Conservation (phyloP, 495 filamentous ascomycete genomes). For the Aspergillus nanangensis region DNA sequence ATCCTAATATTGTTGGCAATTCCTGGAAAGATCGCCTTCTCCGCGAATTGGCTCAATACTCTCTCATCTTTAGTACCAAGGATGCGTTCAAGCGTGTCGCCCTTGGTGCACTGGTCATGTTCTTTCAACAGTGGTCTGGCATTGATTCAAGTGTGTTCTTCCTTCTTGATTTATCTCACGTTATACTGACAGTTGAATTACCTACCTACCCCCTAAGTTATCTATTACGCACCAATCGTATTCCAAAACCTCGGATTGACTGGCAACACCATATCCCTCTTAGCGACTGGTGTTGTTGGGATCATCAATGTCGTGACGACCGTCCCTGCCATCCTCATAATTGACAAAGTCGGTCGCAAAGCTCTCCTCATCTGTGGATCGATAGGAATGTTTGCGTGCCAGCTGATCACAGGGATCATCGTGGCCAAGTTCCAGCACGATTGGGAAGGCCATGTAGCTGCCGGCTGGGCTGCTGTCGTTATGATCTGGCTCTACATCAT, state of each 20-base stretch:
- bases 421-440: constrained; percentile 30
- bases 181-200: constrained; percentile 34
- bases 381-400: constrained; percentile 63
- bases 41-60: no score
- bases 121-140: constrained; percentile 63
- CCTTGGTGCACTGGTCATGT: constrained; percentile 28
- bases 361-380: constrained; percentile 73
- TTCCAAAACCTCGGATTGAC: constrained; percentile 30
- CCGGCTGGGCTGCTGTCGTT: constrained; percentile 40
- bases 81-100: neutral
- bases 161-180: neutral
- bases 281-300: constrained; percentile 72
- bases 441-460: constrained; percentile 22
- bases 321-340: constrained; percentile 63
- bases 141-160: constrained; percentile 37
- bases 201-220: constrained; percentile 42
- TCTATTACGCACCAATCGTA: constrained; percentile 26
- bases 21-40: constrained; percentile 27
- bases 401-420: constrained; percentile 42
- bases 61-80: constrained; percentile 6
- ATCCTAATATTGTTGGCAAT: constrained; percentile 26
- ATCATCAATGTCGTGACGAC: constrained; percentile 73
- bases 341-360: constrained; percentile 69
- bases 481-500: constrained; percentile 43
- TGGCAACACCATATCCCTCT: constrained; percentile 54